These are phyloP conservation scores for Tetraselmis chui DNA, from an alignment of 139 green algal genomes.

Conservation along the genomic window DNA sequence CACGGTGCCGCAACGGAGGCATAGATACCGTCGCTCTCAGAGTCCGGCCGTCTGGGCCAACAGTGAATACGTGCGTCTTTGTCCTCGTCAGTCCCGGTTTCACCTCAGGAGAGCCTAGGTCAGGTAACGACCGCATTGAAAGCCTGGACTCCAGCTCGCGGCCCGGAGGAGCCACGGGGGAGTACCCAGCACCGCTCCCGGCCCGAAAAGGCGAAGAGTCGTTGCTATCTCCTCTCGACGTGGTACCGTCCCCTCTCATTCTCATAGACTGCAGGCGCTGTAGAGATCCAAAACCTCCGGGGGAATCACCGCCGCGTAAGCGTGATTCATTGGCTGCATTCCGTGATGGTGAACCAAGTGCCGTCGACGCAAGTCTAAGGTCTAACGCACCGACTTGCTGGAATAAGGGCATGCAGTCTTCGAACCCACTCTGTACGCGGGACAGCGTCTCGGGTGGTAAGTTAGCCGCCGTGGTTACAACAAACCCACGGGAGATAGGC, in stretches of 20 bases:
- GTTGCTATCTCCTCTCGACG: not conserved
- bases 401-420: not conserved
- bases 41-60: not conserved
- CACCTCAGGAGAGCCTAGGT: not conserved
- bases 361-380: not conserved
- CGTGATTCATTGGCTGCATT: not conserved
- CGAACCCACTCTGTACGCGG: not conserved
- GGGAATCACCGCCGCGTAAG: no score
- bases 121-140: not conserved
- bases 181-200: not conserved
- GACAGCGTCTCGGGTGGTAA: not conserved
- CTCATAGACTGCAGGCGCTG: not conserved
- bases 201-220: no score
- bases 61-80: not conserved
- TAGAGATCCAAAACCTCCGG: no score
- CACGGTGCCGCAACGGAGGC: not conserved
- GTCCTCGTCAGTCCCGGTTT: not conserved
- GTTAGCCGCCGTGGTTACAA: not conserved
- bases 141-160: not conserved
- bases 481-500: not conserved
- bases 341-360: not conserved
- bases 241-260: not conserved
- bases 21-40: not conserved
- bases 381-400: not conserved
- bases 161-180: not conserved